Base-by-base conservation (phyloP, 331 rosid species). In the Prunus yedoensis region DNA sequence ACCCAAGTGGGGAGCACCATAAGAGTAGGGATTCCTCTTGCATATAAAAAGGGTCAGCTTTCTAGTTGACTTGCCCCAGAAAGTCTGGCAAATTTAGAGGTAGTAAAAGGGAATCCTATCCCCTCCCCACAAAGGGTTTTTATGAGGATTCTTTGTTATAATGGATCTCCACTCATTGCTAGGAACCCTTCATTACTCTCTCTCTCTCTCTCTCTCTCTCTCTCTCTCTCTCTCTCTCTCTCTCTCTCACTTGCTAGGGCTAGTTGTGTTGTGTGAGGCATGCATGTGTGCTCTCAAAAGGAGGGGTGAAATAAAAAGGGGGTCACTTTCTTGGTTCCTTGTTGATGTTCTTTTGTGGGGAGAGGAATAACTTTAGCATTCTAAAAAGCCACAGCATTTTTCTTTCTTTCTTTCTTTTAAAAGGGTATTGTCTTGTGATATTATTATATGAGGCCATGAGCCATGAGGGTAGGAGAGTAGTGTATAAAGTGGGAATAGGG, bases 1-100 rank as follows among this genome's bases (percentile, higher is more conserved):
- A 52, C 64, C 80, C 77, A 75, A 86, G 92, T 89, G 90, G 85
- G 96, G 70, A 74, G 91, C 96, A 88, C 57, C 87, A 85, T 83
- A 84, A 90, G 88, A 87, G 83, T 62, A 41, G 75, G 83, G 86
- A 86, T 86, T 85, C 85, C 85, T 76, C 79, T 52, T 60, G 66
- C 67, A 82, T 62, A 60, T 25, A 12, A 58, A 27, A 89, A 76
- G 76, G 73, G 70, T 70, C 58, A 88, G 82, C 93, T 88, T 88
- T 89, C 85, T 87, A 50, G 97, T 91, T 91, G 97, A 91, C 97
- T 88, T 91, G 50, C 73, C 85, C 82, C 74, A 89, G 88, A 88
- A 91, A 91, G 97, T 88, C 77, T 77, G 90, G 83, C 89, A 83
- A 91, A 77, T 85, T 88, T 91, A 86, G 89, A 87, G 84, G 71